Conservation (phyloP, 306 rosid genomes). For the Vigna unguiculata region DNA sequence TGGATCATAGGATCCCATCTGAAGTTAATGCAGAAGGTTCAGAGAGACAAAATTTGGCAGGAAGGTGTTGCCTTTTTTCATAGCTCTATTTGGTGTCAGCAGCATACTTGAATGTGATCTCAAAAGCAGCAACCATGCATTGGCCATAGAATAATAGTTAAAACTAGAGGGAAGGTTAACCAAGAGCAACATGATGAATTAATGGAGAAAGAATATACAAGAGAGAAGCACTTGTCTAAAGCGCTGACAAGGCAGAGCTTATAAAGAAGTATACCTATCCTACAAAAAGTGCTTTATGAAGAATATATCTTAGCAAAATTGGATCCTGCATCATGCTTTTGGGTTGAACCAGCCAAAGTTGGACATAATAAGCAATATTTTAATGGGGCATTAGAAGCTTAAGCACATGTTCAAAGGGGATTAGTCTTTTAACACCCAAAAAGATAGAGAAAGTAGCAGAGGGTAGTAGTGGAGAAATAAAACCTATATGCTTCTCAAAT, state of each 20-base stretch:
- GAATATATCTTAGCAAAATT: slow-evolving; percentile 46
- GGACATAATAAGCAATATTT: slow-evolving; percentile 35
- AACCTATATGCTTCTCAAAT: slow-evolving; percentile 43
- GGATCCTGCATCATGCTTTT: slow-evolving; percentile 54
- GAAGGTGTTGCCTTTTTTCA: slow-evolving; percentile 31
- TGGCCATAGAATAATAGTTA: slow-evolving; percentile 39
- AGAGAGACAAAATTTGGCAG: slow-evolving; percentile 22
- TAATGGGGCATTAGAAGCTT: slow-evolving; percentile 44
- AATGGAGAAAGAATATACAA: slow-evolving; percentile 49
- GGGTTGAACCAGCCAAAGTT: slow-evolving; percentile 46
- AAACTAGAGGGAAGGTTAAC: slow-evolving; percentile 14
- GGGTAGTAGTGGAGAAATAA: slow-evolving; percentile 40
- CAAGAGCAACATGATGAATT: slow-evolving; percentile 1
- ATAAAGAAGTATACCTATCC: slow-evolving; percentile 46
- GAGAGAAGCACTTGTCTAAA: slow-evolving; percentile 49
- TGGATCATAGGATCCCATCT: slow-evolving; percentile 40
- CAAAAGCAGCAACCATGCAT: slow-evolving; percentile 39
- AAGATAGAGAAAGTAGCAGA: slow-evolving; percentile 44
- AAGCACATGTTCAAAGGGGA: slow-evolving; percentile 63
- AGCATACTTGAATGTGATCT: slow-evolving; percentile 32
- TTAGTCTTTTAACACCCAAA: slow-evolving; percentile 50
- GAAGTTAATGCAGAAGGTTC: slow-evolving; percentile 26
- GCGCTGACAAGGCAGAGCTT: slow-evolving; percentile 50
- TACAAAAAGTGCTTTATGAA: slow-evolving; percentile 54
- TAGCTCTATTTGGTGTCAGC: slow-evolving; percentile 11